These are phyloP conservation scores for Cyberlindnera samutprakarnensis DNA, from an alignment of 805 yeast species.

Conservation along the genomic window DNA sequence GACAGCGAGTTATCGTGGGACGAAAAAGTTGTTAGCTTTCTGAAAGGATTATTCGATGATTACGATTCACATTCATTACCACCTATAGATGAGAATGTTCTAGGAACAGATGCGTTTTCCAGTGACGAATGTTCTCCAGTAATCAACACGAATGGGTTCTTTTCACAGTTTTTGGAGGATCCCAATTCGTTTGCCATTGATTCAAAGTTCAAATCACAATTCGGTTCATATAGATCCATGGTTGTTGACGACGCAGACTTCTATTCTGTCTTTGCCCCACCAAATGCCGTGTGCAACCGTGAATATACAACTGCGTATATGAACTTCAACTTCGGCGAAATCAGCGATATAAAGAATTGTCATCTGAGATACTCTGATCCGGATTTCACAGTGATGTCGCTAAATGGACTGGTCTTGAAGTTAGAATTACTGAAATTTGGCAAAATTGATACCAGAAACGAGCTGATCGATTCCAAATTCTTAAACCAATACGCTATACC, in stretches of 20 bases:
- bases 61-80: neutral
- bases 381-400: neutral
- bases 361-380: neutral
- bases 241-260: constrained; percentile 11
- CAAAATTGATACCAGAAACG: constrained; percentile 26
- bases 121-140: neutral
- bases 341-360: neutral
- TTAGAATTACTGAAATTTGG: constrained; percentile 39
- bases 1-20: constrained; percentile 2
- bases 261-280: constrained; percentile 7
- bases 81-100: neutral
- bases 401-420: constrained; percentile 17
- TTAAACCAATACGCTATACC: too few relatives aligned
- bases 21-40: constrained; percentile 5
- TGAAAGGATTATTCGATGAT: constrained; percentile 5
- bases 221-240: constrained; percentile 1
- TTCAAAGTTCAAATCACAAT: constrained; percentile 10
- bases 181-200: constrained; percentile 10
- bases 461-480: constrained; percentile 1
- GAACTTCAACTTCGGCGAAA: constrained; percentile 13
- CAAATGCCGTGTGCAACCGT: constrained; percentile 6
- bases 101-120: neutral
- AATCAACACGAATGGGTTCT: neutral
- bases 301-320: constrained; percentile 7
- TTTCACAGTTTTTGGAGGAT: constrained; percentile 7